Evolutionary conservation across 2,329 filamentous ascomycete species (phyloP).

Genomic region (Neonectria magnoliae): DNA sequence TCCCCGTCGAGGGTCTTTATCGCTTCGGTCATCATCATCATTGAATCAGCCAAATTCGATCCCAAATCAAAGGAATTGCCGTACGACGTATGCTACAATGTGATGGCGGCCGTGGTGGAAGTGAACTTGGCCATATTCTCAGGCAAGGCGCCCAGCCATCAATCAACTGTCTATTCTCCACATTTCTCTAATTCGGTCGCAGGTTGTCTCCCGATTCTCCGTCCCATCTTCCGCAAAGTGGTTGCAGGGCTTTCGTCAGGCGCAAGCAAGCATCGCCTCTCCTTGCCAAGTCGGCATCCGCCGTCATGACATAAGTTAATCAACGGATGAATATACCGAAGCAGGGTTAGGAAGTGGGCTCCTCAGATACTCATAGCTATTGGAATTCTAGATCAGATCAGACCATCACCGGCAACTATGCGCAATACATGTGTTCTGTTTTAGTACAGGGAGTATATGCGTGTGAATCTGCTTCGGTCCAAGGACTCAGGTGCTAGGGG

Average conservation of each 20-base stretch:
- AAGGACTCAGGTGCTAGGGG: no score
- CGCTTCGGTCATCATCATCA: conserved; percentile 29
- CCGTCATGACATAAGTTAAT: background rate
- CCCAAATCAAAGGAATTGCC: conserved; percentile 27
- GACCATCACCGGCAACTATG: background rate
- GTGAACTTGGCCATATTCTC: conserved; percentile 38
- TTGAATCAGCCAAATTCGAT: conserved; percentile 25
- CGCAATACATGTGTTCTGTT: background rate
- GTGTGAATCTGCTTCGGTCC: background rate
- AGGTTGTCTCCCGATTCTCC: background rate
- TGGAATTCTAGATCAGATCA: background rate
- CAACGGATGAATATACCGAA: background rate
- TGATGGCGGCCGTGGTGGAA: conserved; percentile 32
- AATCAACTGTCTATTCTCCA: background rate
- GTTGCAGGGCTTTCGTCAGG: background rate
- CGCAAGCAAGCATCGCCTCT: background rate
- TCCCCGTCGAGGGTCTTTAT: conserved; percentile 27
- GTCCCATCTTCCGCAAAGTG: background rate
- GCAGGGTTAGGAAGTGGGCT: background rate
- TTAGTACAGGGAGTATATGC: background rate
- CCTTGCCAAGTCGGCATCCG: background rate
- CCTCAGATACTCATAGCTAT: background rate
- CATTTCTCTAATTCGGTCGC: background rate
- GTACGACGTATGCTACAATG: conserved; percentile 28
- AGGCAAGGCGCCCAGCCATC: conserved; percentile 8